Percentiles rank a stretch among this genome's conserved stretches.
Evolutionary conservation across 73 alveolate species (phyloP).

Genomic region (Paraurostyla sp.): DNA sequence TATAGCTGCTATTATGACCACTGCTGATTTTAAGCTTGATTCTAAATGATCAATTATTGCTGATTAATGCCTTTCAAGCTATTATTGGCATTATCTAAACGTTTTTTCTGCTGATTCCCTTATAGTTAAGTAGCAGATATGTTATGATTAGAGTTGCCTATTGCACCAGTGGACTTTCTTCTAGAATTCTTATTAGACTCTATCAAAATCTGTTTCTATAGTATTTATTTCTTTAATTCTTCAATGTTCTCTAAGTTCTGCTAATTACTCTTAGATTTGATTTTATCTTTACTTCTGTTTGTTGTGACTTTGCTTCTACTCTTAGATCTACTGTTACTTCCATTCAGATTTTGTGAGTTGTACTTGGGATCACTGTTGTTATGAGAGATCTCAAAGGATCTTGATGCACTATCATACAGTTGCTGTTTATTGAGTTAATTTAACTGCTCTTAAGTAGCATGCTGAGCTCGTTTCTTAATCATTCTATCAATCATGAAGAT

Average conservation of each 20-base stretch:
- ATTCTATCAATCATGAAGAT: slow-evolving; percentile 26
- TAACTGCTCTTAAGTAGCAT: neutral
- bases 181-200: slow-evolving; percentile 30
- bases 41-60: neutral
- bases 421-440: neutral
- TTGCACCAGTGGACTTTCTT: slow-evolving; percentile 28
- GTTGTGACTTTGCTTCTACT: slow-evolving; percentile 9
- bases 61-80: slow-evolving; percentile 14
- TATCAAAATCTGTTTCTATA: slow-evolving; percentile 6
- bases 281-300: slow-evolving; percentile 24
- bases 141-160: neutral
- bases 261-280: neutral
- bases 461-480: neutral
- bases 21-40: too few species aligned
- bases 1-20: neutral
- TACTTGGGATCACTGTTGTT: slow-evolving; percentile 19
- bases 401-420: neutral
- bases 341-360: neutral
- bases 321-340: slow-evolving; percentile 24
- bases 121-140: neutral
- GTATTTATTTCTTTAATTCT: slow-evolving; percentile 47
- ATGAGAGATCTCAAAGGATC: too few species aligned
- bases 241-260: neutral
- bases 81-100: slow-evolving; percentile 3
- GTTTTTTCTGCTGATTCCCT: neutral